These are phyloP conservation scores for Serendipita sp. DNA, from an alignment of 768 basidiomycete genomes.

Conservation along the genomic window DNA sequence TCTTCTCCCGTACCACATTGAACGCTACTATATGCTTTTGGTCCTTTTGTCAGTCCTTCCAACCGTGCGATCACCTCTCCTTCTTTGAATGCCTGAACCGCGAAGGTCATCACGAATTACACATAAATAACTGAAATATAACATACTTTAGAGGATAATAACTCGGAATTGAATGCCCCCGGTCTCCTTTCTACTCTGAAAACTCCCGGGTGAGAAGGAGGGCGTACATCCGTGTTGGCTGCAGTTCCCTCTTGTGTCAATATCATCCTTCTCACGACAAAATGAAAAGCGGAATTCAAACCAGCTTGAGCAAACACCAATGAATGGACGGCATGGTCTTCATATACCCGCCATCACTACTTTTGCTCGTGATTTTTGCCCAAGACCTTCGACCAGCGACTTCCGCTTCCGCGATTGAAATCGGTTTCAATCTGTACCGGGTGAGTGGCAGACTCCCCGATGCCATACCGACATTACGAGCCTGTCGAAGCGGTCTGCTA, in stretches of 20 bases:
- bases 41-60: conserved; percentile 19
- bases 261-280: not conserved
- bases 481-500: too few species aligned
- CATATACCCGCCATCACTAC: too few species aligned
- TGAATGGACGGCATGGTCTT: too few species aligned
- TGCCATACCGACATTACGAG: too few species aligned
- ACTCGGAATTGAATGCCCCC: conserved; percentile 24
- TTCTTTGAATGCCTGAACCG: conserved; percentile 22
- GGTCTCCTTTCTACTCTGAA: conserved; percentile 24
- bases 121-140: too few species aligned
- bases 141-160: conserved; percentile 24
- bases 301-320: too few species aligned
- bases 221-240: not conserved
- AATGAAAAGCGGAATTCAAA: too few species aligned
- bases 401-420: too few species aligned
- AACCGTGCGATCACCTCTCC: conserved; percentile 25
- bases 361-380: too few species aligned
- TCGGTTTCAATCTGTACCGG: too few species aligned
- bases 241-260: not conserved
- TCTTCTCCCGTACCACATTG: conserved; percentile 31
- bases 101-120: not conserved
- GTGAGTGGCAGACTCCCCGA: too few species aligned
- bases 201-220: conserved; percentile 20
- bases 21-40: conserved; percentile 34
- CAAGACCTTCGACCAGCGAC: too few species aligned